Evolutionary conservation across 2,329 filamentous ascomycete species (phyloP).

Genomic region (Anthostomella pinea): DNA sequence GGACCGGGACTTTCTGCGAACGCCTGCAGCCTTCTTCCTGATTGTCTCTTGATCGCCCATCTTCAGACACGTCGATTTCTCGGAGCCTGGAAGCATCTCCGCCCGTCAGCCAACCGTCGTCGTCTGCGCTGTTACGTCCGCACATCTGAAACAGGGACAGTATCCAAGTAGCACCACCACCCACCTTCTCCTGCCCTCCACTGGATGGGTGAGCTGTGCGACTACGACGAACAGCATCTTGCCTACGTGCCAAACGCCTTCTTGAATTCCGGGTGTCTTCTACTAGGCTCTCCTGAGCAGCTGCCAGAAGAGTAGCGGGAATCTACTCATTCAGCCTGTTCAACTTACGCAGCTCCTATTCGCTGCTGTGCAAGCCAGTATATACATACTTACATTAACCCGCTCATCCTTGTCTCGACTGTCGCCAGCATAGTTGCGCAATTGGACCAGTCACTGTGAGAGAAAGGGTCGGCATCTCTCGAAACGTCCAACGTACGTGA

Average conservation of each 20-base stretch:
- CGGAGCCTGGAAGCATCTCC: slow-evolving; percentile 21
- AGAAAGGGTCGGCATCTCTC: slow-evolving; percentile 32
- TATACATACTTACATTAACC: neutral
- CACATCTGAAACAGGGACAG: slow-evolving; percentile 40
- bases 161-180: slow-evolving; percentile 25
- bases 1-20: slow-evolving; percentile 9
- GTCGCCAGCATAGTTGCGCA: slow-evolving; percentile 5
- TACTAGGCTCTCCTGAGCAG: too few relatives aligned
- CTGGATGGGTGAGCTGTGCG: slow-evolving; percentile 25
- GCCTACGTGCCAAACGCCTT: slow-evolving; percentile 10
- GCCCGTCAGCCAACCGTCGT: slow-evolving; percentile 16
- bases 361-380: too few relatives aligned
- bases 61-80: slow-evolving; percentile 25
- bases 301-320: too few relatives aligned
- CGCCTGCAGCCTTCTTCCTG: slow-evolving; percentile 26
- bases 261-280: neutral
- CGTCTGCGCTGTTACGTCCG: slow-evolving; percentile 28
- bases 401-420: neutral
- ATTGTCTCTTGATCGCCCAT: slow-evolving; percentile 36
- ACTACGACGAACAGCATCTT: slow-evolving; percentile 16
- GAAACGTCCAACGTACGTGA: slow-evolving; percentile 45
- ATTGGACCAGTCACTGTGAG: slow-evolving; percentile 16
- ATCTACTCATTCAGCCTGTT: too few relatives aligned
- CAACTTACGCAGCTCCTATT: too few relatives aligned
- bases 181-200: slow-evolving; percentile 16